Evolutionary conservation across 192 early-diverging fungal species (phyloP).

Genomic region (Rhizophagus clarus): DNA sequence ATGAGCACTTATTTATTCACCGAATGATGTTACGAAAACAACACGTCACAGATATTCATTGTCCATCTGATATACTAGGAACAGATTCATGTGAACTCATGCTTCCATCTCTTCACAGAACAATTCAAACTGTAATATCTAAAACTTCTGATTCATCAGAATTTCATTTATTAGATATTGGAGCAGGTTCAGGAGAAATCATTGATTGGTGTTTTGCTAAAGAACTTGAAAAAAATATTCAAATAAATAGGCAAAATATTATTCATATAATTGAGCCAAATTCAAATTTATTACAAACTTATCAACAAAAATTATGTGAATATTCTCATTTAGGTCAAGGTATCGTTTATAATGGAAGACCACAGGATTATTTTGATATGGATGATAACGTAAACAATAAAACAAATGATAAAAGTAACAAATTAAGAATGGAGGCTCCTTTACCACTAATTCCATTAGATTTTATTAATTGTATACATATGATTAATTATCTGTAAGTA

Average conservation of each 20-base stretch:
- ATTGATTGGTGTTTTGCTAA: slow-evolving; percentile 19
- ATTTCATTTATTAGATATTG: slow-evolving; percentile 18
- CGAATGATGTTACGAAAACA: neutral
- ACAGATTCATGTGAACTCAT: neutral
- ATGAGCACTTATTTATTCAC: slow-evolving; percentile 1
- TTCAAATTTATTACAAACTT: neutral
- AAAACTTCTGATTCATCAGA: neutral
- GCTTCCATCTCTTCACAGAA: neutral
- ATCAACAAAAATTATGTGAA: slow-evolving; percentile 20
- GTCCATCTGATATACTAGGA: neutral
- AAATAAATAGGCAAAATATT: neutral
- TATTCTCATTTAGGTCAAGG: slow-evolving; percentile 1
- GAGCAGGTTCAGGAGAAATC: neutral
- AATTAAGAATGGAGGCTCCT: neutral
- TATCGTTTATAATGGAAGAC: neutral
- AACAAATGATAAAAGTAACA: too few species aligned
- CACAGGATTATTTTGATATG: neutral
- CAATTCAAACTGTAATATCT: neutral
- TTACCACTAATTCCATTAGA: neutral
- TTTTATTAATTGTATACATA: slow-evolving; percentile 6
- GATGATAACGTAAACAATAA: neutral
- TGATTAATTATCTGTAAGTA: slow-evolving; percentile 13
- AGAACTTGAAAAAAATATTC: neutral
- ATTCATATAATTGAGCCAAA: slow-evolving; percentile 15
- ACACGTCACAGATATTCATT: neutral